phyloP scores from a whole-genome alignment of 371 early-diverging fungal genomes.

The Encephalitozoon hellem region DNA sequence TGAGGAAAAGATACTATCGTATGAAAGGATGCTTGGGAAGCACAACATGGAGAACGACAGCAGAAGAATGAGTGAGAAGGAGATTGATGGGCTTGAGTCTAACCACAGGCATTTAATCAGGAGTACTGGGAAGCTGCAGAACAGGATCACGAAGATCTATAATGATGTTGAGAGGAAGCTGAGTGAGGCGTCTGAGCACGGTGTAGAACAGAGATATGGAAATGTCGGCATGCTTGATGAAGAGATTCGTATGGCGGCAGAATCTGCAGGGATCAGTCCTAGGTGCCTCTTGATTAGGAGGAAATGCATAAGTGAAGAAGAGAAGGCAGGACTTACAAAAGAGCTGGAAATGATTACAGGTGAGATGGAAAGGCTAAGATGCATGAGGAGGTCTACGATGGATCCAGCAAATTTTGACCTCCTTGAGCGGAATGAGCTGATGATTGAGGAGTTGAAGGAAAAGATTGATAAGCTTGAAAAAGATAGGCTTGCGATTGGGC shows the following conservation, averaged over 20 bases:
- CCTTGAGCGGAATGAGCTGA: constrained; percentile 58
- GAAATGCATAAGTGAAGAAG: not conserved
- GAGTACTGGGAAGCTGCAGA: constrained; percentile 16
- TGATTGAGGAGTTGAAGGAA: constrained; percentile 48
- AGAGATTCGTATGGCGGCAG: not conserved
- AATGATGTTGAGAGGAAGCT: not conserved
- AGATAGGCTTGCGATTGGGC: constrained; percentile 56
- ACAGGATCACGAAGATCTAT: not conserved
- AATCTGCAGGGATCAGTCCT: not conserved
- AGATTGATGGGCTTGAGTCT: constrained; percentile 44
- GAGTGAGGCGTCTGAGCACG: not conserved
- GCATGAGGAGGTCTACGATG: constrained; percentile 23
- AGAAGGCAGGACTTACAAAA: not conserved
- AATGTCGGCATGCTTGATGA: not conserved
- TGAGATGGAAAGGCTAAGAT: not conserved
- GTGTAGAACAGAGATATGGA: not conserved
- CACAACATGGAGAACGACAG: constrained; percentile 57
- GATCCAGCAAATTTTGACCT: constrained; percentile 61
- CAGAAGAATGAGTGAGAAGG: constrained; percentile 16
- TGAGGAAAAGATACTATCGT: constrained; percentile 34
- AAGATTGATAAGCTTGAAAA: constrained; percentile 58
- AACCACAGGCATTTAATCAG: constrained; percentile 33
- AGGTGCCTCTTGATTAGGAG: not conserved
- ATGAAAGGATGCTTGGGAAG: constrained; percentile 31
- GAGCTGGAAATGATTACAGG: not conserved